Evolutionary conservation across 257 asterid genomes (phyloP), one percentile per base, ranked within the genome.

Genomic region (Solanum rostratum): DNA sequence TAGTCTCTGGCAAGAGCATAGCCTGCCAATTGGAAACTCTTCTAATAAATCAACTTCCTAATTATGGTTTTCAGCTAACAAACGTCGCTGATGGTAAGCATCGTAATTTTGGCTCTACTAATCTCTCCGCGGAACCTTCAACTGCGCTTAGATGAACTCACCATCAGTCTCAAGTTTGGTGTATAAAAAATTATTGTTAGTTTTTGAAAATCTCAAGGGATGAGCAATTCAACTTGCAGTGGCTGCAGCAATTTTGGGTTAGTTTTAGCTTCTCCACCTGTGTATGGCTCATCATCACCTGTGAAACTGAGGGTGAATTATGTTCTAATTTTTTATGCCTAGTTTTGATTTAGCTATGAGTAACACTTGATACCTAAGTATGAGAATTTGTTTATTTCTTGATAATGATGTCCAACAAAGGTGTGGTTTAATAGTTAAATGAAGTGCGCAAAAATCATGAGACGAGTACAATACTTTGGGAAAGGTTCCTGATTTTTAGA

Each of bases 21-120:
- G 99, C 98, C 78, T 95, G 99, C 88, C 95, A 95, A 70, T 84
- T 96, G 79, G 99, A 96, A 89, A 96, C 99, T 71, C 97, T 93
- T 85, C 97, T 96, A 76, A 93, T 95, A 84, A 96, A 96, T 87
- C 98, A 93, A 90, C 98, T 96, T 29, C 95, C 97, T 0, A 80
- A 9, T 39, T 88, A 54, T 63, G 98, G 99, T 30, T 96, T 93
- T 68, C 97, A 83, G 78, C 87, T 95, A 10, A 89, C 91, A 13
- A 96, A 96, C 83, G 3, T 93, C 69, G 96, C 96, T 50, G 98
- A 96, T 84, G 99, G 99, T 43, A 95, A 91, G 65, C 99, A 96
- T 84, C 88, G 97, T 24, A 93, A 96, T 85, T 96, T 96, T 10
- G 98, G 99, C 65, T 91, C 98, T 0, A 86, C 90, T 45, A 88